Evolutionary conservation across 2,329 filamentous ascomycete genomes (phyloP), one percentile per base, ranked within the genome.

Genomic region (Magnaporthiopsis incrustans): DNA sequence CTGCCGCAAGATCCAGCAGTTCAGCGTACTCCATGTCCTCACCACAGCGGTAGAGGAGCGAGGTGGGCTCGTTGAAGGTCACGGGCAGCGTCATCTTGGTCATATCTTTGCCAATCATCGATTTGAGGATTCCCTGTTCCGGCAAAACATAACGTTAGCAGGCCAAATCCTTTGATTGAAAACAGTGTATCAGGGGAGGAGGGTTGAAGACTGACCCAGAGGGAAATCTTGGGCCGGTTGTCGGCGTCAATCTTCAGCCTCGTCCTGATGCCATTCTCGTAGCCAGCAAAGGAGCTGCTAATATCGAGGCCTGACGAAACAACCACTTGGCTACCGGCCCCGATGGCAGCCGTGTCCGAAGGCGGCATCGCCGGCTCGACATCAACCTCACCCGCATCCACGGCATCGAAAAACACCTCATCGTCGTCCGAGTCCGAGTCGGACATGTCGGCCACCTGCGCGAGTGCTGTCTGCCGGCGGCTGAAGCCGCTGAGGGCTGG

Each of bases 51-150:
- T 98, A 95, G 11, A 99, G 83, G 15, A 99, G 81, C 7, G 95
- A 98, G 0, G 95, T 99, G 0, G 95, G 95, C 76, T 99, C 95
- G 77, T 99, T 99, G 81, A 99, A 98, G 0, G 95, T 97, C 2
- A 99, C 95, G 0, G 95, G 95, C 26, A 99, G 80, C 0, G 95
- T 98, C 94, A 99, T 99, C 80, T 96, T 98, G 53, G 95, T 98
- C 95, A 99, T 98, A 73, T 99, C 95, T 75, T 99, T 98, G 67
- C 95, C 95, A 76, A 99, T 97, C 95, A 99, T 98, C 27, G 94
- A 98, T 79, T 98, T 99, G 67, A 99, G 80, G 70, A 99, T 97
- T 69, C 90, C 89, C 93, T 97, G 68, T 33, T 60, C 53, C 44
- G 3, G 18, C 44, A 53, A 25, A 11, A 11, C 22, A 53, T 8